Evolutionary conservation across 78 protist genomes (phyloP), one percentile per base, ranked within the genome.

Genomic region (Emiliania huxleyi): DNA sequence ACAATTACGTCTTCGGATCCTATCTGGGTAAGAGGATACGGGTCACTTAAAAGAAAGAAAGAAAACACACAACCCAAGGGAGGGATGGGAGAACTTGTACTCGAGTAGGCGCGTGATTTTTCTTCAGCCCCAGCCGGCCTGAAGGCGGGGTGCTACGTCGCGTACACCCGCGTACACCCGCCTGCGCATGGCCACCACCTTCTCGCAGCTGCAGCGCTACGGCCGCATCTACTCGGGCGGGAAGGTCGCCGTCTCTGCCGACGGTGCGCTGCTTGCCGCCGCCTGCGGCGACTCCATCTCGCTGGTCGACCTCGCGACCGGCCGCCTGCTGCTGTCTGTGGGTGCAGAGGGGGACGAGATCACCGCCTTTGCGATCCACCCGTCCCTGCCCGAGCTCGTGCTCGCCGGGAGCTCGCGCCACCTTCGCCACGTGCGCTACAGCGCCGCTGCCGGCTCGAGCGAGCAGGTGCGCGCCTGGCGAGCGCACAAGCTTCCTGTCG

Each of bases 401-500:
- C 40, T 90, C 4, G 93, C 93, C 21, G 79, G 90, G 12, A 73
- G 93, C 44, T 35, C 37, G n/a, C 18, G 84, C 15, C 12, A 37
- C 75, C 90, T 91, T 33, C 55, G 45, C 29, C 26, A 37, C 11
- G 49, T 73, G 93, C 52, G 25, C 15, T 25, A 43, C 19, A 35
- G 0, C 38, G n/a, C 0, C 29, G 43, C 35, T 11, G 6, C 18
- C 56, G 5, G 25, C 29, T 18, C 15, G 49, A 2, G 73, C 33
- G 42, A 46, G 52, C 4, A 18, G 44, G 40, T 37, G 44, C 52
- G 90, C 19, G 38, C 56, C 40, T 91, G 93, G 93, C 77, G 55
- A 55, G 95, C 94, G 81, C 95, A 94, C 69, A 56, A 55, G 48
- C 44, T 91, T 38, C 90, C 81, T 25, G 91, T 94, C 37, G 29